Percentiles rank a stretch among this genome's conserved stretches.
phyloP scores from a whole-genome alignment of 805 yeast genomes.

The Saccharomycopsis fermentans region DNA sequence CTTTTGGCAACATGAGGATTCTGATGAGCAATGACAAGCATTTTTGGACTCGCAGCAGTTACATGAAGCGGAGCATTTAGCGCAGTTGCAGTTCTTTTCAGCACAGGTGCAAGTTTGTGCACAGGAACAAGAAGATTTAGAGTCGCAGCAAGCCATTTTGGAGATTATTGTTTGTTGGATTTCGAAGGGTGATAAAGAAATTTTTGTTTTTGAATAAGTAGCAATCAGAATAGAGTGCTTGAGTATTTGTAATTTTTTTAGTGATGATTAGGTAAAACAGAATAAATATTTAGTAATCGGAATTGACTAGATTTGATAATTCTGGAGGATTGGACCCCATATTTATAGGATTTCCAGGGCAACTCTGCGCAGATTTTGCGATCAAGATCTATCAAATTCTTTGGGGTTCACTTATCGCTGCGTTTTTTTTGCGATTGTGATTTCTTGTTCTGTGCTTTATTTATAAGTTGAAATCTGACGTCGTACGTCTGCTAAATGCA shows the following conservation, averaged over 20 bases:
- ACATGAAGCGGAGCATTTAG: neutral
- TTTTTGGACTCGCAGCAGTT: neutral
- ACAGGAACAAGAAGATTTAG: neutral
- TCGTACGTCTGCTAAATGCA: neutral
- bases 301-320: no score
- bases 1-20: neutral
- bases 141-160: conserved; percentile 1
- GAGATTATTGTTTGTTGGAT: neutral
- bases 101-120: neutral
- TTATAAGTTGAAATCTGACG: neutral
- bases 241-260: no score
- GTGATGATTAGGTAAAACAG: no score
- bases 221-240: no score
- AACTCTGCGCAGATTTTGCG: neutral
- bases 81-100: neutral
- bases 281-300: no score
- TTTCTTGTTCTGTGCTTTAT: neutral
- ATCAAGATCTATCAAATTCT: neutral
- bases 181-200: no score
- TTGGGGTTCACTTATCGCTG: neutral
- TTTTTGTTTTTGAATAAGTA: no score
- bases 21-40: neutral
- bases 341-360: no score
- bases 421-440: neutral
- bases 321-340: no score